Evolutionary conservation across 805 yeast species (phyloP), one percentile per base, ranked within the genome.

Genomic region (Metschnikowia henanensis): DNA sequence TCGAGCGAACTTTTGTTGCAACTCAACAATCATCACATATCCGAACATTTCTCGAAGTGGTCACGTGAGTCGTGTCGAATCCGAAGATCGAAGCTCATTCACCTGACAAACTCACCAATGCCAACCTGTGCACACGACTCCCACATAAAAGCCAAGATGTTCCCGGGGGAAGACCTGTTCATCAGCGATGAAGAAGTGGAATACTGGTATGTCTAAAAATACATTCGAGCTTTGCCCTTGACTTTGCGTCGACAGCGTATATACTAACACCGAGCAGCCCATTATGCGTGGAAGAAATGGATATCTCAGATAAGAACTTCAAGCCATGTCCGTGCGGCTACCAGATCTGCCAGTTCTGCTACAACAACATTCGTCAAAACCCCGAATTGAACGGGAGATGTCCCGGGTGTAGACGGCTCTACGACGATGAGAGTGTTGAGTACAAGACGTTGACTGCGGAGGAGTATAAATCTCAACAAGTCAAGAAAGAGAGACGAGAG

Each of bases 291-390:
- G 99, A 94, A 68, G 97, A 94, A 63, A 84, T 94, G 90, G 99
- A 94, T 66, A 82, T 92, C 37, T 86, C 96, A 15, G 99, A 94
- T 67, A 89, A 87, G 60, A 88, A 90, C 70, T 94, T 94, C 75
- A 89, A 86, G 65, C 99, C 99, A n/a, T 94, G 99, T 73, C 98
- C 98, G 1, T 94, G 99, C 71, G 99, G 99, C 16, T 94, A 94
- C 60, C 97, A 95, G 64, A 87, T 94, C 46, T 94, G 99, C 65
- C 98, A 92, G 74, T 94, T 94, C 62, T 94, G 99, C 66, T 94
- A 92, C 75, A 94, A 94, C 70, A 92, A 91, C 64, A 94, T 94
- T 58, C 79, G 97, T 52, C 94, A 89, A 52, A 92, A 92, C 56
- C 97, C 97, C 1, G 97, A 94, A 62, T 72, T 92, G 50, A 91